Conservation (phyloP, 805 yeast genomes). For the Monosporozyma servazzii region DNA sequence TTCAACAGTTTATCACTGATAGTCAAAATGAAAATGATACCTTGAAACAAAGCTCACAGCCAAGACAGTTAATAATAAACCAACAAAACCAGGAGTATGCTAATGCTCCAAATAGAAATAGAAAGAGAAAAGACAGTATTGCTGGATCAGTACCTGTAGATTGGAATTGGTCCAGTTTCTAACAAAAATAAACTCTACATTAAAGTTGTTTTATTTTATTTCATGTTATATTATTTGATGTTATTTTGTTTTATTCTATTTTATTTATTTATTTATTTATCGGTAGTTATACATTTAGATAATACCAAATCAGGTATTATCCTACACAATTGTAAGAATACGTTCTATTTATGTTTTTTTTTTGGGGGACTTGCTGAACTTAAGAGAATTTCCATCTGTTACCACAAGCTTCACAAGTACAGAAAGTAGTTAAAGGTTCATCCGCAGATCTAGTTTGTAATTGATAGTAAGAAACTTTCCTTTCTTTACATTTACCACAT, state of each 20-base stretch:
- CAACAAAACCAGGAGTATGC: not conserved
- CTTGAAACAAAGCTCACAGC: not conserved
- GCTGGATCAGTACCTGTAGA: constrained; percentile 56
- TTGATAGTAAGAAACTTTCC: constrained; percentile 93
- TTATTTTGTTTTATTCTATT: not conserved
- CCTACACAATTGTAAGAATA: not conserved
- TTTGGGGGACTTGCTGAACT: too few relatives aligned
- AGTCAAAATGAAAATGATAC: not conserved
- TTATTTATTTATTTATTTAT: not conserved
- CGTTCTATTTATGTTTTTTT: not conserved
- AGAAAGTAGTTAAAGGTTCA: constrained; percentile 96
- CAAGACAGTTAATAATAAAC: constrained; percentile 2
- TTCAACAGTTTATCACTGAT: not conserved
- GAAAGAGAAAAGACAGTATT: constrained; percentile 20
- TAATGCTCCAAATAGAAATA: not conserved
- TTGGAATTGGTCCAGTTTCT: constrained; percentile 75
- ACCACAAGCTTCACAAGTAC: constrained; percentile 96
- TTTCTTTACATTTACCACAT: constrained; percentile 96
- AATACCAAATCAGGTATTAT: not conserved
- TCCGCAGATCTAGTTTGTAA: constrained; percentile 98
- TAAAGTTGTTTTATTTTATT: not conserved
- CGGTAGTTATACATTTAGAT: not conserved
- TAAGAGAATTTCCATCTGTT: constrained; percentile 95
- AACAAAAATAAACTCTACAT: constrained; percentile 6
- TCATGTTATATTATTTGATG: not conserved